These are phyloP conservation scores for Calendula officinalis DNA, from an alignment of 129 eudicot species.

Conservation along the genomic window DNA sequence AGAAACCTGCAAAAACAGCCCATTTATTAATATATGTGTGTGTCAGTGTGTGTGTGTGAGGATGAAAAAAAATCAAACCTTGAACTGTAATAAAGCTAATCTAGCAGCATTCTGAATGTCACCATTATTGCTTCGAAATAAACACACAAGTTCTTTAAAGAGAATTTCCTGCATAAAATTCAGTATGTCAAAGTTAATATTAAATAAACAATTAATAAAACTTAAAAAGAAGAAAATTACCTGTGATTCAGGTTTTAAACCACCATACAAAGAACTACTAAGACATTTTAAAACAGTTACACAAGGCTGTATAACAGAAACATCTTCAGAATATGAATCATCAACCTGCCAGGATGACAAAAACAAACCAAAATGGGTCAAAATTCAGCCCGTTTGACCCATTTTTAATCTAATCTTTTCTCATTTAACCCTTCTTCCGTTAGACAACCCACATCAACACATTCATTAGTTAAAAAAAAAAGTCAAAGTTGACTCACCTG, in stretches of 20 bases:
- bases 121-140: slow-evolving; percentile 53
- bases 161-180: slow-evolving; percentile 50
- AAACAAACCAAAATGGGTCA: background rate
- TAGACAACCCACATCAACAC: background rate
- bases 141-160: slow-evolving; percentile 55
- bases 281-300: slow-evolving; percentile 55
- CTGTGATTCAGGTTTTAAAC: slow-evolving; percentile 61
- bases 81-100: slow-evolving; percentile 60
- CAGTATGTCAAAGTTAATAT: background rate
- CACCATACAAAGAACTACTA: slow-evolving; percentile 43
- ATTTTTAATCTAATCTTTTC: background rate
- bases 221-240: slow-evolving; percentile 26
- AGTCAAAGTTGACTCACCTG: slow-evolving; percentile 39
- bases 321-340: slow-evolving; percentile 50
- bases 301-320: slow-evolving; percentile 67
- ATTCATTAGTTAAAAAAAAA: background rate
- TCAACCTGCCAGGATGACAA: slow-evolving; percentile 41
- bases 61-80: slow-evolving; percentile 32
- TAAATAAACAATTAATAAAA: background rate
- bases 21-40: too few species aligned
- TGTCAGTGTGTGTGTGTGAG: too few species aligned
- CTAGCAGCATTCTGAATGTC: slow-evolving; percentile 62
- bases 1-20: slow-evolving; percentile 37
- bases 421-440: background rate
- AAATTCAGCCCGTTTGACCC: background rate